A percentile compares a stretch with the other conserved stretches of the same genome.
These are phyloP conservation scores for Claviceps pusilla DNA, from an alignment of 2,329 filamentous ascomycete genomes.

Conservation along the genomic window DNA sequence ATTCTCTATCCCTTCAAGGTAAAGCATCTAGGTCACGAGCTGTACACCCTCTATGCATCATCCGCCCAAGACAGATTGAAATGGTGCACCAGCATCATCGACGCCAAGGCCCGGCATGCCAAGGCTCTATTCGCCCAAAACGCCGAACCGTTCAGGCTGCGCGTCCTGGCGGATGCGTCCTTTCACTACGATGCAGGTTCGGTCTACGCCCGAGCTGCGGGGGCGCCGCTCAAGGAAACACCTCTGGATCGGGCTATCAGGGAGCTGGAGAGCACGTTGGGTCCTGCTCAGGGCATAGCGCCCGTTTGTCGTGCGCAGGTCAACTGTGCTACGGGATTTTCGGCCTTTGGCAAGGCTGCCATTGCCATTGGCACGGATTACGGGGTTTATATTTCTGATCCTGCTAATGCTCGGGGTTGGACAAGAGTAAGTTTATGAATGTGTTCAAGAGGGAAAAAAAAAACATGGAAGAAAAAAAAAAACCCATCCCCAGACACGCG, in stretches of 20 bases:
- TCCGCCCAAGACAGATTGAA: slow-evolving; percentile 60
- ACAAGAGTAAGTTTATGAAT: slow-evolving; percentile 46
- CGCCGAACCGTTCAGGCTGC: slow-evolving; percentile 83
- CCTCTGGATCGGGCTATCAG: slow-evolving; percentile 81
- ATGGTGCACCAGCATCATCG: slow-evolving; percentile 87
- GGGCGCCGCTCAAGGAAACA: slow-evolving; percentile 74
- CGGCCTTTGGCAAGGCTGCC: slow-evolving; percentile 68
- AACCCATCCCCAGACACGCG: too few relatives aligned
- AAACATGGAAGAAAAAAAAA: too few relatives aligned
- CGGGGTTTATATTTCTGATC: slow-evolving; percentile 80
- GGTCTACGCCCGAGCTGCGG: slow-evolving; percentile 41
- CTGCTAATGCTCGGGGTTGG: slow-evolving; percentile 84
- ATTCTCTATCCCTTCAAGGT: slow-evolving; percentile 88
- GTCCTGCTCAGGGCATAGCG: slow-evolving; percentile 51
- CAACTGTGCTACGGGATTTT: slow-evolving; percentile 86
- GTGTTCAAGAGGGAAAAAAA: neutral
- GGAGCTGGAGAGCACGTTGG: slow-evolving; percentile 70
- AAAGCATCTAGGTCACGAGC: slow-evolving; percentile 87
- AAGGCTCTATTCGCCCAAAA: slow-evolving; percentile 81
- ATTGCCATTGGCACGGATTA: slow-evolving; percentile 91
- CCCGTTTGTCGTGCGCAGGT: slow-evolving; percentile 75
- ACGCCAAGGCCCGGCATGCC: slow-evolving; percentile 88
- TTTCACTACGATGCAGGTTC: slow-evolving; percentile 64
- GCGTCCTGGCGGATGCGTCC: slow-evolving; percentile 81
- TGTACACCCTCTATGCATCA: slow-evolving; percentile 79